Conservation (phyloP, 768 basidiomycete genomes). For the Cystobasidium ongulense region DNA sequence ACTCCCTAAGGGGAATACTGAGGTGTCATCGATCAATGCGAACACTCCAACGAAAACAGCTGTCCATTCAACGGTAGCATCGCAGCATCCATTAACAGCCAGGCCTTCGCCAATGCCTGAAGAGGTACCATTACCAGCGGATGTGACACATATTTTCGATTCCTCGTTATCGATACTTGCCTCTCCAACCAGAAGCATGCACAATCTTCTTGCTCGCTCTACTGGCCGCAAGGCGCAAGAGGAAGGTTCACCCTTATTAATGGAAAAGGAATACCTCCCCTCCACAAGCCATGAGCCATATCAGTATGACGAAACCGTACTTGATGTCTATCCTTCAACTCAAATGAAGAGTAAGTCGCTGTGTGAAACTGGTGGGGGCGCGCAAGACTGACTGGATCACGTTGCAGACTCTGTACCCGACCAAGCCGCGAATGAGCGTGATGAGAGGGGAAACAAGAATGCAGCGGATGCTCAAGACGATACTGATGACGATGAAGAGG, state of each 20-base stretch:
- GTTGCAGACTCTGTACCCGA: no score
- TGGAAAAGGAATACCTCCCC: background rate
- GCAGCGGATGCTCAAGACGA: background rate
- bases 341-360: background rate
- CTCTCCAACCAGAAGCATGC: conserved; percentile 1
- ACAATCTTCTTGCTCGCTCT: background rate
- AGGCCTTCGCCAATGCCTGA: background rate
- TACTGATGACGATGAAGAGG: conserved; percentile 19
- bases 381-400: no score
- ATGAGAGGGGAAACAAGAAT: no score
- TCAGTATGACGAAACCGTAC: background rate
- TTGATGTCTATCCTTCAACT: background rate
- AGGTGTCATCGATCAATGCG: no score
- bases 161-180: background rate
- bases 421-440: no score
- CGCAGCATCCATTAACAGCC: background rate
- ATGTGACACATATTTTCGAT: background rate
- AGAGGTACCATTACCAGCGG: background rate
- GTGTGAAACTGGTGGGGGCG: no score
- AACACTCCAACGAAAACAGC: no score
- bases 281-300: background rate
- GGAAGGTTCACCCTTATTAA: background rate
- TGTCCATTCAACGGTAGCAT: no score
- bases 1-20: no score
- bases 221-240: background rate